Percentiles rank a stretch among this genome's conserved stretches.
phyloP scores from a whole-genome alignment of 257 asterid genomes.

The Gynochthodes officinalis region DNA sequence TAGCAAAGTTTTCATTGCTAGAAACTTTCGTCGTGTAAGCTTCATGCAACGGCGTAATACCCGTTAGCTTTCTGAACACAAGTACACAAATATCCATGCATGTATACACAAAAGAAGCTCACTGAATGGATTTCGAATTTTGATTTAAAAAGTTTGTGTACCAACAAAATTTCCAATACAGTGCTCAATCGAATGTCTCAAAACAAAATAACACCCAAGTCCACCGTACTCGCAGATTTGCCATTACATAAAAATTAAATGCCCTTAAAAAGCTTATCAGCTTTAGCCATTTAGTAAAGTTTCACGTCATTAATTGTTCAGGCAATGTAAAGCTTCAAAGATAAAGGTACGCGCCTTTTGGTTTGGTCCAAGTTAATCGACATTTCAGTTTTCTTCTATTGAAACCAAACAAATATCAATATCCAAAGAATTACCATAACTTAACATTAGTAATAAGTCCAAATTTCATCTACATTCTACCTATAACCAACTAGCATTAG shows the following conservation, averaged over 20 bases:
- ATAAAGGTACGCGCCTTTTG: neutral
- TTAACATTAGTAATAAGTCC: no score
- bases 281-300: neutral
- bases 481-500: neutral
- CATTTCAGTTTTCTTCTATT: no score
- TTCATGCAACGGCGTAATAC: slow-evolving; percentile 33
- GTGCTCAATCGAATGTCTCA: neutral
- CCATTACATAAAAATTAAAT: neutral
- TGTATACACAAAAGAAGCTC: neutral
- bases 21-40: slow-evolving; percentile 77
- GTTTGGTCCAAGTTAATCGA: no score
- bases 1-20: slow-evolving; percentile 79
- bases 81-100: neutral
- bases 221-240: neutral
- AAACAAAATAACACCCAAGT: neutral
- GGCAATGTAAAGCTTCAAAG: neutral
- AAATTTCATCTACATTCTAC: neutral
- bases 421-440: no score
- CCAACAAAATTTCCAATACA: neutral
- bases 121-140: neutral
- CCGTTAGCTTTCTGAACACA: neutral
- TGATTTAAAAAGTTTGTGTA: neutral
- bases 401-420: no score
- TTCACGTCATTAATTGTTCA: neutral
- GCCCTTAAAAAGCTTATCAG: neutral